These are phyloP conservation scores for Pseudogymnoascus verrucosus DNA, from an alignment of 2,329 filamentous ascomycete genomes.

Conservation along the genomic window DNA sequence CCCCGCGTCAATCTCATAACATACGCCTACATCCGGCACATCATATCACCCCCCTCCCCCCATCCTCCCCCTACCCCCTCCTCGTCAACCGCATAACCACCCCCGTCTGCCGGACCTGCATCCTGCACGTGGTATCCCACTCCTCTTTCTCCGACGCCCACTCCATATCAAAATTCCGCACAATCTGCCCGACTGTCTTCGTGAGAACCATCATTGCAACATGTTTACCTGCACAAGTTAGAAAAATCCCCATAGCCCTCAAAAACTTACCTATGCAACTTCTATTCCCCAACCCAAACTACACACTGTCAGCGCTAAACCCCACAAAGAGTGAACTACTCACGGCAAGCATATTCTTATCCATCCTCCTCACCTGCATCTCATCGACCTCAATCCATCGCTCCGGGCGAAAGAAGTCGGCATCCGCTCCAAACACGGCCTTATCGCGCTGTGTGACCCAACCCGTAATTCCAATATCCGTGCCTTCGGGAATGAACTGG, in stretches of 20 bases:
- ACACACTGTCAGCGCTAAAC: neutral
- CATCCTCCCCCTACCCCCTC: neutral
- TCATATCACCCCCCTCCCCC: too few species aligned
- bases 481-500: conserved; percentile 9
- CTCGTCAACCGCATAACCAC: neutral
- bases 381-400: conserved; percentile 31
- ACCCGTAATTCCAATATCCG: conserved; percentile 7
- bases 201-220: conserved; percentile 2
- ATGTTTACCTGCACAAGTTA: neutral
- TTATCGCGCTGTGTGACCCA: conserved; percentile 26
- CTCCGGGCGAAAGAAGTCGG: conserved; percentile 33
- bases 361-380: neutral
- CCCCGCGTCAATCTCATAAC: too few species aligned
- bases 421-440: conserved; percentile 30
- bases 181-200: neutral
- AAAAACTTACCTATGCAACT: neutral
- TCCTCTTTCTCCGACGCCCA: neutral
- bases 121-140: neutral
- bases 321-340: neutral
- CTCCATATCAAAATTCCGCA: neutral
- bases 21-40: too few species aligned
- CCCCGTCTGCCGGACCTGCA: neutral
- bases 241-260: neutral
- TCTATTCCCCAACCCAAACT: neutral
- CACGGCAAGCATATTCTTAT: neutral